Conservation (phyloP, 208 protist genomes). For the Leishmania arabica region DNA sequence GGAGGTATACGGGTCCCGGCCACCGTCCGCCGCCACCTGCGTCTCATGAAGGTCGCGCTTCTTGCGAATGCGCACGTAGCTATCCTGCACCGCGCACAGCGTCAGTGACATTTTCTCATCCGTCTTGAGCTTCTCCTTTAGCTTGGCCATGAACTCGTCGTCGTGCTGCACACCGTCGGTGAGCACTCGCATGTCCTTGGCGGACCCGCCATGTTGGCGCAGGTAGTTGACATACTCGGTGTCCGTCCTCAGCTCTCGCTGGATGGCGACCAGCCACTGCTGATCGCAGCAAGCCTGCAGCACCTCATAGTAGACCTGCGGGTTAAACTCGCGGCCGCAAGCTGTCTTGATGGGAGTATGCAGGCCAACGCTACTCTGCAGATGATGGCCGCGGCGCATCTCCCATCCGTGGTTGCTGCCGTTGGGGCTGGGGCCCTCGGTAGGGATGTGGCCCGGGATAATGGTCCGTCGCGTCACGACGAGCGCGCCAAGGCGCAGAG, state of each 20-base stretch:
- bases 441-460: slow-evolving; percentile 63
- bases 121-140: slow-evolving; percentile 69
- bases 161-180: slow-evolving; percentile 68
- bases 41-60: slow-evolving; percentile 84
- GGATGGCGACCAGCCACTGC: slow-evolving; percentile 86
- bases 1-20: slow-evolving; percentile 67
- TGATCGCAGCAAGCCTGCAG: slow-evolving; percentile 86
- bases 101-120: slow-evolving; percentile 79
- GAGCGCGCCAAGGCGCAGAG: slow-evolving; percentile 9
- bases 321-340: slow-evolving; percentile 82
- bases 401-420: slow-evolving; percentile 39
- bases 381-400: slow-evolving; percentile 70
- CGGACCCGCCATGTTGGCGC: slow-evolving; percentile 68
- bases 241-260: slow-evolving; percentile 73
- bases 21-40: slow-evolving; percentile 77
- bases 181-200: slow-evolving; percentile 61
- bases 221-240: slow-evolving; percentile 78
- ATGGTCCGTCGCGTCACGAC: slow-evolving; percentile 18
- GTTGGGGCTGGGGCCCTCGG: slow-evolving; percentile 29
- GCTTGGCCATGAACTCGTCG: slow-evolving; percentile 84
- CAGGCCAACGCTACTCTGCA: slow-evolving; percentile 75
- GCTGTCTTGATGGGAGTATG: slow-evolving; percentile 69
- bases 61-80: slow-evolving; percentile 78
- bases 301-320: slow-evolving; percentile 81
- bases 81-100: slow-evolving; percentile 85